Evolutionary conservation across 1,284 basidiomycete species (phyloP).

Genomic region (Sporisorium exsertum): DNA sequence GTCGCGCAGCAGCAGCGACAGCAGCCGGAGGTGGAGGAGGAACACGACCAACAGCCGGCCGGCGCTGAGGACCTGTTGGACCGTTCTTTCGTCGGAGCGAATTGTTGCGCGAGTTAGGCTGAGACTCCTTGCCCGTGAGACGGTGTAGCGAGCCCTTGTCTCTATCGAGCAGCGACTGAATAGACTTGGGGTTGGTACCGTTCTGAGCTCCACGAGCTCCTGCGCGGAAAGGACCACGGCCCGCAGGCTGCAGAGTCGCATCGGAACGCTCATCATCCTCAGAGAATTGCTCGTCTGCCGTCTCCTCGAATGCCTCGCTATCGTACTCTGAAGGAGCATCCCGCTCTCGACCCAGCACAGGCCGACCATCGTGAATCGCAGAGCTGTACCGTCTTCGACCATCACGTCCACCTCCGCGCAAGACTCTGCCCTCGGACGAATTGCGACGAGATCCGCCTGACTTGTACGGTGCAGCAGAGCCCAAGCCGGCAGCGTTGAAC

Average conservation of each 20-base stretch:
- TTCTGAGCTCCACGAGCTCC: conserved; percentile 16
- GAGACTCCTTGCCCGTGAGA: conserved; percentile 26
- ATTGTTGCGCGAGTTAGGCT: conserved; percentile 15
- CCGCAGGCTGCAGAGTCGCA: conserved; percentile 34
- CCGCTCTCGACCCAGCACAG: conserved; percentile 35
- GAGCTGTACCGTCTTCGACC: conserved; percentile 45
- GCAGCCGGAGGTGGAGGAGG: conserved; percentile 5
- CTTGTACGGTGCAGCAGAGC: conserved; percentile 37
- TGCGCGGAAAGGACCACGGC: conserved; percentile 25
- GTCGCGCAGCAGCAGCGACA: neutral
- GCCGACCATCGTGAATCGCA: conserved; percentile 27
- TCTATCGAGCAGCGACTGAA: conserved; percentile 26
- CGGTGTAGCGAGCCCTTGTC: conserved; percentile 41
- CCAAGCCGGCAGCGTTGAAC: conserved; percentile 48
- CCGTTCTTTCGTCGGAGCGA: conserved; percentile 36
- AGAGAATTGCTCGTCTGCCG: conserved; percentile 21
- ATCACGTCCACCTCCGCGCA: conserved; percentile 41
- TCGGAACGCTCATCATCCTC: conserved; percentile 45
- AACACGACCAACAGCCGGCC: conserved; percentile 2
- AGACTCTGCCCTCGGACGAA: conserved; percentile 18
- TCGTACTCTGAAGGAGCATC: conserved; percentile 23
- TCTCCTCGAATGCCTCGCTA: conserved; percentile 40
- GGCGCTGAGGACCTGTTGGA: conserved; percentile 15
- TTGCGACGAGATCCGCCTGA: conserved; percentile 7
- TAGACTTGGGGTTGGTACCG: conserved; percentile 9